Percentiles rank a stretch among this genome's conserved stretches.
These are phyloP conservation scores for Rhodamnia rubescens DNA, from an alignment of 345 rosid species.

Conservation along the genomic window DNA sequence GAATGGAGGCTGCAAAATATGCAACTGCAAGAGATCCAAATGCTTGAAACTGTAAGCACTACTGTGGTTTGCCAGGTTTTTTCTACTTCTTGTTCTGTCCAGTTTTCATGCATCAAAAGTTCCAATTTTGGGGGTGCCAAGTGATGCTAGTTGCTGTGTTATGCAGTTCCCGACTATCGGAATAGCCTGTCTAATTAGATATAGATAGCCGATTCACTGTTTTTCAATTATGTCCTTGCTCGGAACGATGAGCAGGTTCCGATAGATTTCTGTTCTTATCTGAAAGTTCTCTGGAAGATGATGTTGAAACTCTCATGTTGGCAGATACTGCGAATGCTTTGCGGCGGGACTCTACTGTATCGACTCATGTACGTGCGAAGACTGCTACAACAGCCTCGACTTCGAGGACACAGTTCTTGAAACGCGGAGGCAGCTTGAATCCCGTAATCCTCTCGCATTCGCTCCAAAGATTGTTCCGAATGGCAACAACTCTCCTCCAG, in stretches of 20 bases:
- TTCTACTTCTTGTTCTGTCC: neutral
- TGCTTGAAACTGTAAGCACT: conserved; percentile 43
- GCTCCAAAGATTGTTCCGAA: conserved; percentile 59
- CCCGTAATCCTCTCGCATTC: conserved; percentile 72
- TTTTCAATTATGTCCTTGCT: neutral
- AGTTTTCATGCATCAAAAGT: neutral
- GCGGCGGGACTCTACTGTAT: conserved; percentile 73
- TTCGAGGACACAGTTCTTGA: conserved; percentile 42
- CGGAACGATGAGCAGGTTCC: neutral
- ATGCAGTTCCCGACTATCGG: neutral
- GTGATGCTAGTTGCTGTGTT: neutral
- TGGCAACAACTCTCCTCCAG: neutral
- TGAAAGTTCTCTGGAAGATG: neutral
- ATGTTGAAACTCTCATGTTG: neutral
- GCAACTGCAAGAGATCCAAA: conserved; percentile 31
- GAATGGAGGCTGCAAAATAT: conserved; percentile 15
- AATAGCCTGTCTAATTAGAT: neutral
- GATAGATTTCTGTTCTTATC: neutral
- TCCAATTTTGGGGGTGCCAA: neutral
- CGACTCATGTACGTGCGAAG: conserved; percentile 58
- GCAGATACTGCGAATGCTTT: conserved; percentile 82
- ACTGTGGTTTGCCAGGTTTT: neutral
- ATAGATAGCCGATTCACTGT: neutral
- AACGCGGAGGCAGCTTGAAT: conserved; percentile 45
- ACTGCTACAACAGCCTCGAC: conserved; percentile 55